These are phyloP conservation scores for Talaromyces sp. DNA, from an alignment of 2,329 filamentous ascomycete species.

Conservation along the genomic window DNA sequence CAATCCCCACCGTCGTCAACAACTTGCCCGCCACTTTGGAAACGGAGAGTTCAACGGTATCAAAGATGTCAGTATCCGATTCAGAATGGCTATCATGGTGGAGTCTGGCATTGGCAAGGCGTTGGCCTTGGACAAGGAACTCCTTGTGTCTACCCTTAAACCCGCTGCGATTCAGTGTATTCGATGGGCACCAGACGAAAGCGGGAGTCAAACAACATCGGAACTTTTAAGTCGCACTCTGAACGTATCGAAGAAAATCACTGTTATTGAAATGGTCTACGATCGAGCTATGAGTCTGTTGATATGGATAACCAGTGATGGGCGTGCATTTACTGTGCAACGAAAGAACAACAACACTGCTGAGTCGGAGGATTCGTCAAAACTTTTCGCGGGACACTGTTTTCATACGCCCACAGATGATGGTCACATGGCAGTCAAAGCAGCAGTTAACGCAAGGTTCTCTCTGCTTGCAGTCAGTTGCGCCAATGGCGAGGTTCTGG, in stretches of 20 bases:
- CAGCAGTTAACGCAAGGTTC: slow-evolving; percentile 89
- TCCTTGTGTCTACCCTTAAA: slow-evolving; percentile 85
- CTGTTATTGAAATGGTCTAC: slow-evolving; percentile 79
- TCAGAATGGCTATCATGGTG: slow-evolving; percentile 96
- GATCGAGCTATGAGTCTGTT: slow-evolving; percentile 95
- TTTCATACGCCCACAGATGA: slow-evolving; percentile 70
- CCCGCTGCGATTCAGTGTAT: slow-evolving; percentile 97
- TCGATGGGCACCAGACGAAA: slow-evolving; percentile 80
- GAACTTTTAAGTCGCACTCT: slow-evolving; percentile 83
- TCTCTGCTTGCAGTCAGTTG: slow-evolving; percentile 88
- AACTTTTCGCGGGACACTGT: slow-evolving; percentile 82
- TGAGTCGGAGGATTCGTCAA: slow-evolving; percentile 51
- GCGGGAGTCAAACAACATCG: slow-evolving; percentile 80
- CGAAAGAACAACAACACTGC: slow-evolving; percentile 45
- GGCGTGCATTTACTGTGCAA: slow-evolving; percentile 86
- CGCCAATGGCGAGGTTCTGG: slow-evolving; percentile 69
- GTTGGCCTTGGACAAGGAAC: slow-evolving; percentile 83
- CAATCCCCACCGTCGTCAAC: slow-evolving; percentile 42
- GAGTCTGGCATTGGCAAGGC: slow-evolving; percentile 90
- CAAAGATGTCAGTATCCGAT: slow-evolving; percentile 81
- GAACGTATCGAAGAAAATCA: slow-evolving; percentile 75
- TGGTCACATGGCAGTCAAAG: slow-evolving; percentile 61
- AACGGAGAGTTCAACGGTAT: slow-evolving; percentile 79
- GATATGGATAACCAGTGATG: slow-evolving; percentile 87
- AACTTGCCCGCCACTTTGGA: slow-evolving; percentile 52